Evolutionary conservation across 2,329 filamentous ascomycete genomes (phyloP).

Genomic region (Rhinocladiella similis): DNA sequence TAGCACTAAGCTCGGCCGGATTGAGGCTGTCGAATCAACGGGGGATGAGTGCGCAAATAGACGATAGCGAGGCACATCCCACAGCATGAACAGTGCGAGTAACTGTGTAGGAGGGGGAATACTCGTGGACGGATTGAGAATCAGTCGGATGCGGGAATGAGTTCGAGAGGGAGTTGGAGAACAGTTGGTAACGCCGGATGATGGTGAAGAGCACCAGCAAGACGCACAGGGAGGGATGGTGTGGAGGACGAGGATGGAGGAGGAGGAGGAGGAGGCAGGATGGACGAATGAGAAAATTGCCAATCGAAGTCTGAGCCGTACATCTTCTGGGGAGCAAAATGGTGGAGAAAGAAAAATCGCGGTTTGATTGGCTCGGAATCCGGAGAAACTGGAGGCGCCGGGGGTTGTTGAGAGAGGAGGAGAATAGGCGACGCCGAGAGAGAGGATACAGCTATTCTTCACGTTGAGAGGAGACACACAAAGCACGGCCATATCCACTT

Average conservation of each 20-base stretch:
- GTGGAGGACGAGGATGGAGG: background rate
- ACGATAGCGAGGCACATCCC: background rate
- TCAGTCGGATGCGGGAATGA: background rate
- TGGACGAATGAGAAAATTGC: background rate
- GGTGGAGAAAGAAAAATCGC: background rate
- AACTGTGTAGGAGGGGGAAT: slow-evolving; percentile 1
- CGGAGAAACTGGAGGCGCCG: background rate
- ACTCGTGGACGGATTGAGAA: background rate
- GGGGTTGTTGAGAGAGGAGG: background rate
- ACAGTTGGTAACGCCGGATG: too few relatives aligned
- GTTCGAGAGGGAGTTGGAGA: slow-evolving; percentile 1
- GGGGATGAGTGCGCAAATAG: background rate
- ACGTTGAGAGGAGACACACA: too few relatives aligned
- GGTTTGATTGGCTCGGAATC: background rate
- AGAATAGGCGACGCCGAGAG: too few relatives aligned
- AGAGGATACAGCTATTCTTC: too few relatives aligned
- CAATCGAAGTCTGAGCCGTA: background rate
- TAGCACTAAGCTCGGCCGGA: background rate
- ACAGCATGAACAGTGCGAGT: background rate
- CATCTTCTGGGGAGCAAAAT: background rate
- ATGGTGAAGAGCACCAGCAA: background rate
- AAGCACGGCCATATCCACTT: too few relatives aligned
- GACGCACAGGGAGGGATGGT: background rate
- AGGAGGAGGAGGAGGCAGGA: slow-evolving; percentile 3
- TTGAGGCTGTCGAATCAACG: background rate